Evolutionary conservation across 768 basidiomycete species (phyloP).

Genomic region (Tephrocybe sp.): DNA sequence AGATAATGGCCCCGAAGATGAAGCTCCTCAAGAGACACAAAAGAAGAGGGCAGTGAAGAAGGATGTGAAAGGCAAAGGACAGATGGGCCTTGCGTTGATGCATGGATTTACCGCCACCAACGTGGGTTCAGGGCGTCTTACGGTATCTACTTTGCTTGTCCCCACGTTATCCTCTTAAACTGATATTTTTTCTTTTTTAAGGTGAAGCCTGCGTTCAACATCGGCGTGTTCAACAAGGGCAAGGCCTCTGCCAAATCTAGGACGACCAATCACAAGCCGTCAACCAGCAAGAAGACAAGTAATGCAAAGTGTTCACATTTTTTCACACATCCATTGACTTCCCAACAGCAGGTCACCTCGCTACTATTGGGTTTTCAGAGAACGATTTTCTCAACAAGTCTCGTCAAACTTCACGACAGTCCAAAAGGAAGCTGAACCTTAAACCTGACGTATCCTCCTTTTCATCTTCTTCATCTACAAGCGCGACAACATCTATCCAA

Average conservation of each 20-base stretch:
- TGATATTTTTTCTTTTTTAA: constrained; percentile 17
- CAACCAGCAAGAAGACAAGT: constrained; percentile 25
- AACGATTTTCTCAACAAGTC: constrained; percentile 10
- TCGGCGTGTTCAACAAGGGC: constrained; percentile 67
- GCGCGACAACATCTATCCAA: not conserved
- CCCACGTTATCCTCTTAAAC: not conserved
- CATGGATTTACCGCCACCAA: constrained; percentile 66
- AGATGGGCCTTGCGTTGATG: constrained; percentile 61
- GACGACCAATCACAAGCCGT: constrained; percentile 19
- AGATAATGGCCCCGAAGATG: constrained; percentile 19
- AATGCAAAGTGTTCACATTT: constrained; percentile 5
- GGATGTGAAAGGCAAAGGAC: constrained; percentile 33
- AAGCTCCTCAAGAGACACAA: constrained; percentile 10
- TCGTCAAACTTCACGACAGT: not conserved
- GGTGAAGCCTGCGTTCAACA: constrained; percentile 41
- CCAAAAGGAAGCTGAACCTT: not conserved
- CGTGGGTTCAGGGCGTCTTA: constrained; percentile 60
- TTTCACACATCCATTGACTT: not conserved
- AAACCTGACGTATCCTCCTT: not conserved
- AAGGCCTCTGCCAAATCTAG: constrained; percentile 52
- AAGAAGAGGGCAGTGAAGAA: constrained; percentile 22
- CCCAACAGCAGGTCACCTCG: not conserved
- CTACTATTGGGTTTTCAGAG: constrained; percentile 1
- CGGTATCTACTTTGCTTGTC: constrained; percentile 36
- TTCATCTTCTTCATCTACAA: not conserved